Evolutionary conservation across 495 filamentous ascomycete species (phyloP), one percentile per base, ranked within the genome.

Genomic region (Evansstolkia leycettana): DNA sequence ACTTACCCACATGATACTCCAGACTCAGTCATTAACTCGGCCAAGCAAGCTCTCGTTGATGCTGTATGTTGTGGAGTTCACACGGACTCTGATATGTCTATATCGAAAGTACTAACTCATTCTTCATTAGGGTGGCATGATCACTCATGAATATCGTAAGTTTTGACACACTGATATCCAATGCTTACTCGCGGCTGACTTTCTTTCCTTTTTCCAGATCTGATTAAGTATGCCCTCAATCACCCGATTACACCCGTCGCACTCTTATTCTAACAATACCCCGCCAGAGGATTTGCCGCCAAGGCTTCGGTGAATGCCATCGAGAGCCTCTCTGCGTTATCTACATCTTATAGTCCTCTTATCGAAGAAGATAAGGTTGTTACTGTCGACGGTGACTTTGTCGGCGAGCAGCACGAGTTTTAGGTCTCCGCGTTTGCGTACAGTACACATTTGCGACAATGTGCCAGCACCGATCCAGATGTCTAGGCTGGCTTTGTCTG

Each of bases 321-420:
- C 25, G 67, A 82, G 39, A 71, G 67, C 5, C 70, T 93, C n/a
- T 70, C 78, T 33, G 69, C 73, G 0, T 64, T 72, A 59, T 78
- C 80, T 16, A 53, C 67, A 18, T 51, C 76, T 34, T 80, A 81
- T 53, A 62, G 73, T 28, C 75, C 80, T 1, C 53, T 69, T 7
- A 76, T 94, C 33, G 86, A 94, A 50, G 80, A 86, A 42, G 84
- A 93, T 47, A 58, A 78, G 46, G 52, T 78, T 17, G 75, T 84
- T 29, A 49, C 52, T 8, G 47, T 50, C 1, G 47, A 61, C 33
- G 53, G 54, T n/a, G 46, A 55, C 25, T 55, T 45, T 18, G 43
- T 40, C 23, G 42, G 37, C 9, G 26, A 48, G 19, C 20, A n/a
- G n/a, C n/a, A n/a, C n/a, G n/a, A n/a, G n/a, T n/a, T n/a, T n/a